These are phyloP conservation scores for Gonapodya sp. DNA, from an alignment of 192 early-diverging fungal species.

Conservation along the genomic window DNA sequence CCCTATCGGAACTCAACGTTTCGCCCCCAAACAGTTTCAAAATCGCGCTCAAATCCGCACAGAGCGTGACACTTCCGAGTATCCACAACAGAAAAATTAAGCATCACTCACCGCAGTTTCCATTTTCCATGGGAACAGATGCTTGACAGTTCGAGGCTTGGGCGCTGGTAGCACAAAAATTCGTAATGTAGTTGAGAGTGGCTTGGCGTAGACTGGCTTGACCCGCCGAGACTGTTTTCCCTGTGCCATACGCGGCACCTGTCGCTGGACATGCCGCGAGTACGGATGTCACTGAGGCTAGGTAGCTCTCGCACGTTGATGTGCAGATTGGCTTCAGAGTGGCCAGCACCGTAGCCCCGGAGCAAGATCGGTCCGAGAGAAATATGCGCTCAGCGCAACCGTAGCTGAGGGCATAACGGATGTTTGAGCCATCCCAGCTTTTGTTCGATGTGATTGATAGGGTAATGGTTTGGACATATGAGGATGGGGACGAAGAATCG, in stretches of 20 bases:
- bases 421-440: background rate
- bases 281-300: background rate
- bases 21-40: no score
- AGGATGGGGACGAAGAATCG: no score
- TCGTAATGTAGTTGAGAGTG: background rate
- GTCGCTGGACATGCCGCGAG: background rate
- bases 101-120: background rate
- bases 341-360: background rate
- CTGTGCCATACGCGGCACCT: background rate
- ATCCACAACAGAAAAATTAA: no score
- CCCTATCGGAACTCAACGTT: background rate
- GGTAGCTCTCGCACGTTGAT: background rate
- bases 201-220: background rate
- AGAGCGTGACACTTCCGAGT: no score
- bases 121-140: background rate
- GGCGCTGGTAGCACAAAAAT: background rate
- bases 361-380: background rate
- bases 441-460: no score
- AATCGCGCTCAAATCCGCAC: no score
- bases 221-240: background rate
- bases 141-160: background rate
- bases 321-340: background rate
- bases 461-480: no score
- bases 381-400: background rate
- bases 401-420: background rate